Base-by-base conservation (phyloP, 2,329 filamentous ascomycete species). In the Remersonia thermophila region DNA sequence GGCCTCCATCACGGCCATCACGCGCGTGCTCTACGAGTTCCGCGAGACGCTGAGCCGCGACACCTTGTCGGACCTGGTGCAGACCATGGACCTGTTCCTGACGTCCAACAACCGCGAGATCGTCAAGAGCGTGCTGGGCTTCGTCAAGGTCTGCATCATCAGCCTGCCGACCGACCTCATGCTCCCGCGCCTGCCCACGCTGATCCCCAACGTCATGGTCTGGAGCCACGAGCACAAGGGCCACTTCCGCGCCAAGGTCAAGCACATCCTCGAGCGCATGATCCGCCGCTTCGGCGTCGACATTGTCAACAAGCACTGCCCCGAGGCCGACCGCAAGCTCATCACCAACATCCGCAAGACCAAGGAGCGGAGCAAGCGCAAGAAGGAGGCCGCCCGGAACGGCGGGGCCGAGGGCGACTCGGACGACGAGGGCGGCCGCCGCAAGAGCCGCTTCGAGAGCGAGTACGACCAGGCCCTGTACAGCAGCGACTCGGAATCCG, bases 171-270 rank as follows among this genome's bases (percentile, higher is more conserved):
- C 77, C 28, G 75, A 81, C 5, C 67, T 93, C 44, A 79, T 98
- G 65, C 69, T 80, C 26, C 79, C 84, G 4, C 76, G 86, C 16
- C 73, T 98, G 26, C 64, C 69, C 23, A 76, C 77, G 0, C 69
- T 98, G 32, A 73, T 98, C 2, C 84, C 87, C 3, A 93, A 93
- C 58, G 67, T 96, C 14, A 84, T 96, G 68, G 77, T 87, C 29
- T 98, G 91, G 89, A 87, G 83, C 55, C 85, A 95, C 58, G 91
- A 98, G 60, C 93, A 98, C 67, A 96, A 96, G 65, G 86, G 86
- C 10, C 86, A 93, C 55, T 91, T 98, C 65, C 85, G 89, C 52
- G 80, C 83, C 33, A 98, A 96, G 66, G 87, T 98, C 48, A 96
- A 95, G 74, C 87, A 95, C 54, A 96, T 98, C 45, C 65, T 98